These are phyloP conservation scores for Aquilaria sinensis DNA, from an alignment of 345 rosid genomes.

Conservation along the genomic window DNA sequence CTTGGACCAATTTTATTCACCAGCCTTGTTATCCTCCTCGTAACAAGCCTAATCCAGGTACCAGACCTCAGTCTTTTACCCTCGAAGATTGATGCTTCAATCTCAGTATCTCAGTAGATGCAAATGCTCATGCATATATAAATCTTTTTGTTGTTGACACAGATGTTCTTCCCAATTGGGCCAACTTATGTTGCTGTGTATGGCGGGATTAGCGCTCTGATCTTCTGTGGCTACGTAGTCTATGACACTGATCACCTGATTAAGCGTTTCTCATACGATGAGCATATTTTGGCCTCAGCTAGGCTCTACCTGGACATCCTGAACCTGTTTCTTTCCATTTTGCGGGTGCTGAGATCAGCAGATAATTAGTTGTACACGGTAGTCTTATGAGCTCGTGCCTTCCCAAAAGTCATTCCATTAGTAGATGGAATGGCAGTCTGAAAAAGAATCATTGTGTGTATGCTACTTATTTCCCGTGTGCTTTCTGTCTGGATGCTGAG, in stretches of 20 bases:
- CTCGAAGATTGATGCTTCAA: neutral
- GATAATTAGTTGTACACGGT: conserved; percentile 34
- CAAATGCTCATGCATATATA: neutral
- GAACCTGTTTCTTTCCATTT: conserved; percentile 80
- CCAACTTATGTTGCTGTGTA: conserved; percentile 67
- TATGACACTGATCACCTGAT: conserved; percentile 88
- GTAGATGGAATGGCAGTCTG: too few relatives aligned
- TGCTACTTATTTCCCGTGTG: too few relatives aligned
- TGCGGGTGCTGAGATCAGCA: conserved; percentile 65
- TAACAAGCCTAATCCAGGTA: conserved; percentile 89
- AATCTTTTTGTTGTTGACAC: conserved; percentile 8
- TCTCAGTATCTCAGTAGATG: neutral
- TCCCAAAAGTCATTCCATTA: too few relatives aligned
- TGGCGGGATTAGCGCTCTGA: conserved; percentile 75
- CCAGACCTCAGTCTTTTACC: conserved; percentile 1
- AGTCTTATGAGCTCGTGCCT: neutral
- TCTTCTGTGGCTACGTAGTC: conserved; percentile 88
- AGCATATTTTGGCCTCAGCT: conserved; percentile 85
- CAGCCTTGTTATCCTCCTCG: conserved; percentile 60
- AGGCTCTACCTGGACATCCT: conserved; percentile 87
- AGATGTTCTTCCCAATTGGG: conserved; percentile 91
- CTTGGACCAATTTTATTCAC: conserved; percentile 92
- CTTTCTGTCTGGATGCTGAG: too few relatives aligned
- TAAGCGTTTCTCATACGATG: conserved; percentile 90
- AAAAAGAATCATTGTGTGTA: too few relatives aligned